Evolutionary conservation across 768 basidiomycete species (phyloP), one percentile per base, ranked within the genome.

Genomic region (Kwoniella shandongensis): DNA sequence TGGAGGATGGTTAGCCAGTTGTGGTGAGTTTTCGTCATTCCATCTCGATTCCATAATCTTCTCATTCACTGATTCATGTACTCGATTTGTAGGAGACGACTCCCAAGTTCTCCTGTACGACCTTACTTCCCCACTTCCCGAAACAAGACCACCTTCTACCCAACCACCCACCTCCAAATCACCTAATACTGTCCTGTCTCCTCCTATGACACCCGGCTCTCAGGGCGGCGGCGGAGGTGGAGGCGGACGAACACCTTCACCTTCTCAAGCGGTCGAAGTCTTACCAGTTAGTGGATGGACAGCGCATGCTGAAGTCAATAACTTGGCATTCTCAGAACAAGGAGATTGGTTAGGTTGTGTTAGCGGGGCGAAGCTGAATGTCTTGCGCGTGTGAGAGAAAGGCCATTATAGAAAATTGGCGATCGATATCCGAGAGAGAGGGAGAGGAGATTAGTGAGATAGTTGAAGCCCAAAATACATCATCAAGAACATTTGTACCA

Each of bases 91-190:
- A 96, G 92, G 85, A 54, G 93, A 98, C 74, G 93, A 98, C 77
- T 88, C 88, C 62, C 92, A 94, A 78, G 80, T 96, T n/a, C 79
- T 96, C 10, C 75, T 98, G 13, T 98, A 93, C 89, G 93, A 98
- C 73, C 82, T 96, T n/a, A 69, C 71, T 12, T 30, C 41, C 15
- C 70, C 66, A 11, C 51, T 73, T 8, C 70, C 69, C 18, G 59
- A 58, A 44, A 54, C 62, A n/a, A 55, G 58, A 15, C 58, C 63
- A 23, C 30, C 65, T 2, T 61, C 67, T 11, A 59, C 63, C 85
- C 51, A 58, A 59, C 58, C 51, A 44, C 42, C 50, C 50, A 54
- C 35, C 13, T 57, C 23, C 47, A 44, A 61, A 50, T 45, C 45
- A 17, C 46, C 47, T 23, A 61, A 64, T 59, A 25, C 62, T 47